phyloP scores from a whole-genome alignment of 2,329 filamentous ascomycete genomes.

The Sporothrix pseudoabietina region DNA sequence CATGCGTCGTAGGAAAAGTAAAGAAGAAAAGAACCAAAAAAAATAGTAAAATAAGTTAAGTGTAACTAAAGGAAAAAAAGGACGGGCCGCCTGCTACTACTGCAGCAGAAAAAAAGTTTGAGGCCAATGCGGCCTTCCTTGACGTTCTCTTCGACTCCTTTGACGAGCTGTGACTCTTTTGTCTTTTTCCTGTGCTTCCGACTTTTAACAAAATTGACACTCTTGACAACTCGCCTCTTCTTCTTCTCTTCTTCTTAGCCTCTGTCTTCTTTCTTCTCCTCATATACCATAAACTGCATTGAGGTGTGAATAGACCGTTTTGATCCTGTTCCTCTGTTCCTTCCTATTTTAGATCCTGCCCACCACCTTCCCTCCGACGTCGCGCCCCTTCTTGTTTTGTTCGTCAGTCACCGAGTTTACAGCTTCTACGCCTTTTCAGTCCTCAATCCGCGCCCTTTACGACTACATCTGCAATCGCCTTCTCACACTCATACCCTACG shows the following conservation, averaged over 20 bases:
- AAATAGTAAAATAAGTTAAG: background rate
- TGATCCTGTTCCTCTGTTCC: background rate
- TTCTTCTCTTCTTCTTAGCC: background rate
- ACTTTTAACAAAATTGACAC: background rate
- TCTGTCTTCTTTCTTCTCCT: background rate
- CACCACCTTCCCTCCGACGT: background rate
- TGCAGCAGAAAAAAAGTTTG: constrained; percentile 15
- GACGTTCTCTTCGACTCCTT: constrained; percentile 16
- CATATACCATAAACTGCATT: constrained; percentile 32
- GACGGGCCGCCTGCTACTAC: background rate
- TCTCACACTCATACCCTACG: background rate
- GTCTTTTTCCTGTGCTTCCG: background rate
- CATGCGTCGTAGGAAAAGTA: background rate
- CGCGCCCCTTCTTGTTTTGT: constrained; percentile 1
- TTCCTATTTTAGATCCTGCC: background rate
- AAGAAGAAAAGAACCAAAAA: too few species aligned
- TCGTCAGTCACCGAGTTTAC: background rate
- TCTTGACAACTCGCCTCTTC: background rate
- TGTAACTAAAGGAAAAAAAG: background rate
- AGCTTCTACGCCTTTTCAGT: background rate
- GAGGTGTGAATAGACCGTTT: constrained; percentile 37
- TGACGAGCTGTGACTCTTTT: constrained; percentile 32
- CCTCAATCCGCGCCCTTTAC: background rate
- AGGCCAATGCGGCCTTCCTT: constrained; percentile 12
- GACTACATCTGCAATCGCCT: background rate